Percentiles rank a stretch among this genome's conserved stretches.
phyloP scores from a whole-genome alignment of 306 rosid species.

The Astragalus glycyphyllos region DNA sequence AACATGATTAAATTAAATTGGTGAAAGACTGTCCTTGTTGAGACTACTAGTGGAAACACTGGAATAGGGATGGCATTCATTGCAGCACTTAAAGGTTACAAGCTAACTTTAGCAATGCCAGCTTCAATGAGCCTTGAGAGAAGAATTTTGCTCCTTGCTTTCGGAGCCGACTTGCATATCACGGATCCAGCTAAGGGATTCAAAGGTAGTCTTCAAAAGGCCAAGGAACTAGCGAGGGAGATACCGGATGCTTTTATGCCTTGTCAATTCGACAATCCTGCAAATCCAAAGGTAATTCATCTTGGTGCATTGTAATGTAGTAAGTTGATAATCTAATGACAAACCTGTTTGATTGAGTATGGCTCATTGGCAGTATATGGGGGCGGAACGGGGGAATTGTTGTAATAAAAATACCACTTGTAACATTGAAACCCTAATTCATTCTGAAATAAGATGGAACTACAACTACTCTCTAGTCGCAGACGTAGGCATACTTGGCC shows the following conservation, averaged over 20 bases:
- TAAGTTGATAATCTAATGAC: slow-evolving; percentile 5
- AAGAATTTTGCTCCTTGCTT: slow-evolving; percentile 65
- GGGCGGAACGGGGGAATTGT: too few relatives aligned
- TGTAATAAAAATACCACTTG: too few relatives aligned
- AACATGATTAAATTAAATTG: neutral
- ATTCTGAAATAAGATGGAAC: too few relatives aligned
- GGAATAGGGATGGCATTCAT: slow-evolving; percentile 75
- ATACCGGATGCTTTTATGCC: slow-evolving; percentile 62
- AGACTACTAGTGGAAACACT: slow-evolving; percentile 77
- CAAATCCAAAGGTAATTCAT: slow-evolving; percentile 63
- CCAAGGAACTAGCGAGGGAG: slow-evolving; percentile 48
- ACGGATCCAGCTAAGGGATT: slow-evolving; percentile 61
- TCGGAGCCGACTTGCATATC: slow-evolving; percentile 72
- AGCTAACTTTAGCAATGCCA: slow-evolving; percentile 59
- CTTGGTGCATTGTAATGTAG: neutral
- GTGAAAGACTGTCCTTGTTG: slow-evolving; percentile 66
- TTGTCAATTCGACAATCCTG: slow-evolving; percentile 64
- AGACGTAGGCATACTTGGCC: too few relatives aligned
- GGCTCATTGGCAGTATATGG: too few relatives aligned
- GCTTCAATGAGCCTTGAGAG: slow-evolving; percentile 66
- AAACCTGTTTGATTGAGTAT: too few relatives aligned
- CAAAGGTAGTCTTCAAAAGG: slow-evolving; percentile 55
- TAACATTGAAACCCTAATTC: too few relatives aligned
- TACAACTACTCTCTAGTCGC: too few relatives aligned
- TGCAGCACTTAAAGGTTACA: slow-evolving; percentile 76